A percentile compares a stretch with the other conserved stretches of the same genome.
Conservation (phyloP, 495 filamentous ascomycete species). For the Eremomyces bilateralis region DNA sequence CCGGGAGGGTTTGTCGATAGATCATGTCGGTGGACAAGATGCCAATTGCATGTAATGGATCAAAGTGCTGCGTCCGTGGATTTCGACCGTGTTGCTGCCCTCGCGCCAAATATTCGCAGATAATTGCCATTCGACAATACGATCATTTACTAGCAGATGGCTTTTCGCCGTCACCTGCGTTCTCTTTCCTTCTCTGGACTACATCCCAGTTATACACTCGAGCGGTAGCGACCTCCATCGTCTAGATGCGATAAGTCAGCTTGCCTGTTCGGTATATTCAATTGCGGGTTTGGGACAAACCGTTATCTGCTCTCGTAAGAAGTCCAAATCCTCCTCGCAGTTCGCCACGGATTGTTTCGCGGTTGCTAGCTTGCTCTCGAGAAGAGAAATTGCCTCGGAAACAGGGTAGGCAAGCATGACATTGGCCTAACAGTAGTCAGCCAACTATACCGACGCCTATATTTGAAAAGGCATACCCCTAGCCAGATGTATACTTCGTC, state of each 20-base stretch:
- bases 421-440: conserved; percentile 41
- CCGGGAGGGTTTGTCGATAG: no score
- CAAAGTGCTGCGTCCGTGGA: no score
- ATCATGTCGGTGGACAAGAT: no score
- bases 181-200: conserved; percentile 79
- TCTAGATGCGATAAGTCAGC: conserved; percentile 27
- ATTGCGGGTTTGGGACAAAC: conserved; percentile 25
- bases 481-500: conserved; percentile 96
- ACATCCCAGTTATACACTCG: conserved; percentile 99
- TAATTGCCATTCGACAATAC: no score
- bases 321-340: conserved; percentile 93
- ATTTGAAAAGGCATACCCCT: conserved; percentile 28
- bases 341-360: conserved; percentile 58
- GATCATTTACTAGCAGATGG: no score
- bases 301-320: conserved; percentile 89
- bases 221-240: conserved; percentile 86
- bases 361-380: conserved; percentile 54
- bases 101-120: no score
- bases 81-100: no score
- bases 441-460: neutral
- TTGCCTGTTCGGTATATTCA: conserved; percentile 1
- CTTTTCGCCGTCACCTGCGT: no score
- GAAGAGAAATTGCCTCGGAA: conserved; percentile 58
- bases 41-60: no score
- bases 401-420: conserved; percentile 94